Evolutionary conservation across 2,329 filamentous ascomycete genomes (phyloP), one percentile per base, ranked within the genome.

Genomic region (Exophiala xenobiotica): DNA sequence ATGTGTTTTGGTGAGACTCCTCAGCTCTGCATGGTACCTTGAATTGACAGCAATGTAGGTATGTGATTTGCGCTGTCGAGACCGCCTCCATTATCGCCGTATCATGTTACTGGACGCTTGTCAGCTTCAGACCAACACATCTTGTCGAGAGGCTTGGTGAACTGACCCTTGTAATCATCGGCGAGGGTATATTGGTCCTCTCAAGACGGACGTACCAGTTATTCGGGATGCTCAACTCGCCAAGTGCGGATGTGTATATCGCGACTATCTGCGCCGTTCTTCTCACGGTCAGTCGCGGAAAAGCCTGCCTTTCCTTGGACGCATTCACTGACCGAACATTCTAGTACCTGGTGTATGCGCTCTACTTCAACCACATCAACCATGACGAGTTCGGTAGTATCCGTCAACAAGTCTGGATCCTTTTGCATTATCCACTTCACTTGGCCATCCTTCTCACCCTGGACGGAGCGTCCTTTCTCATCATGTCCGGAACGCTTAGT

Each of bases 141-240:
- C 65, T 86, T 49, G 81, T 82, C 61, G 80, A 82, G 61, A 75
- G 83, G 8, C 78, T 86, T 75, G 78, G 77, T 12, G 70, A 85
- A 2, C 70, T 86, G 48, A 86, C 82, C 0, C 72, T 85, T 41
- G 83, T 86, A 53, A 81, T 86, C 49, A 76, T 86, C 48, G 83
- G 83, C 12, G 82, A 86, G 61, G 81, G 81, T 45, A 78, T 83
- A 11, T 82, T 85, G n/a, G 69, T 68, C 27, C 70, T 69, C 68
- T 69, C 68, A 3, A 66, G 65, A 42, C 68, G 65, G 64, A 39
- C n/a, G n/a, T n/a, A 46, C 18, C 51, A 51, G 44, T 6, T 53
- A 22, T 19, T 51, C 29, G n/a, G 41, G 20, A 38, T 46, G n/a
- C 14, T 51, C 12, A 16, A 42, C 5, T 38, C 70, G n/a, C 14